Evolutionary conservation across 2,329 filamentous ascomycete species (phyloP), one percentile per base, ranked within the genome.

Genomic region (Pseudogymnoascus destructans): DNA sequence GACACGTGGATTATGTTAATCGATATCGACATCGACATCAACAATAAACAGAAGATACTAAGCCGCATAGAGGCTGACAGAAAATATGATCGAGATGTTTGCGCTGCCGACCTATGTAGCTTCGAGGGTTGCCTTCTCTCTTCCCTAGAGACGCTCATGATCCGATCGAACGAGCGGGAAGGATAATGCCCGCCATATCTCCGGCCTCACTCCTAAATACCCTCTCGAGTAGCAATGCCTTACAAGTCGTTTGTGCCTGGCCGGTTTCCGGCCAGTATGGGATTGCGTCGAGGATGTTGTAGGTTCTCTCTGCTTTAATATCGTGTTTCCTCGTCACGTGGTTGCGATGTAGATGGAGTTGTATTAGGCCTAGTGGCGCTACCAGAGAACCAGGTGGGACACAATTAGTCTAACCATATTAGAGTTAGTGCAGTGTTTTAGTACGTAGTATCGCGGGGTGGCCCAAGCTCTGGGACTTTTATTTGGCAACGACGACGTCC

Each of bases 221-320:
- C 59, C 61, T 70, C 17, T 8, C 40, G 57, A 63, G 64, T 15
- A 58, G 19, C 58, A 42, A 65, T 57, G 62, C 62, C 19, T 59
- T 76, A 11, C 68, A 76, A 32, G 79, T 81, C 1, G 69, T 81
- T 10, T 82, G 79, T 59, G 77, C 77, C 2, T 82, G 76, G 74
- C 79, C 79, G 1, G 71, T 81, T 1, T 78, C 74, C 13, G 77
- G 78, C 0, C 79, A 81, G 64, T 82, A 82, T 64, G 79, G 79
- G 0, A 71, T 75, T 4, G 79, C 79, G 0, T 76, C 77, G 0
- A 71, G 79, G 61, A 67, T 77, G 36, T 65, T 81, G 74, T 80
- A 66, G 65, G 75, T 70, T 52, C 21, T 55, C 13, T 36, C 59
- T 17, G 5, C 35, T 17, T 10, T 10, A n/a, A n/a, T n/a, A n/a